A percentile compares a stretch with the other conserved stretches of the same genome.
Evolutionary conservation across 805 yeast genomes (phyloP).

Genomic region (Sugiyamaella mastotermitis): DNA sequence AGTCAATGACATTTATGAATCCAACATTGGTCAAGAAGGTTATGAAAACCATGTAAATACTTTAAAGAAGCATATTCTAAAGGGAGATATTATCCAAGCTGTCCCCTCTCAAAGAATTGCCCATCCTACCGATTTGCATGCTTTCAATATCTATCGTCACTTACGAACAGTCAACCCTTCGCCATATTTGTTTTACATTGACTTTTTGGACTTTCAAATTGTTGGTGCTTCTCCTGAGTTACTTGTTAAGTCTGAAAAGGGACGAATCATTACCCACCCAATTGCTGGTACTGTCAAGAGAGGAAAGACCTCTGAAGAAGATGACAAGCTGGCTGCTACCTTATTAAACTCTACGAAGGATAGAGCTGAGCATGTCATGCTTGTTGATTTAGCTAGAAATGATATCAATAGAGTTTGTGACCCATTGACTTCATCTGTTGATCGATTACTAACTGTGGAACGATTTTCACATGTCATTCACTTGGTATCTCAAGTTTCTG

Average conservation of each 20-base stretch:
- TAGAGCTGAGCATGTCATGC: slow-evolving; percentile 97
- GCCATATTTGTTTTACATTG: slow-evolving; percentile 92
- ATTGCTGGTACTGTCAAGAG: slow-evolving; percentile 95
- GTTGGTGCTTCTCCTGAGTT: slow-evolving; percentile 98
- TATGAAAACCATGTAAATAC: slow-evolving; percentile 75
- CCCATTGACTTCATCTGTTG: slow-evolving; percentile 79
- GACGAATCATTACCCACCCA: slow-evolving; percentile 87
- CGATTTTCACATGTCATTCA: slow-evolving; percentile 97
- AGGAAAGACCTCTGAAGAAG: slow-evolving; percentile 89
- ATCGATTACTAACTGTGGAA: slow-evolving; percentile 81
- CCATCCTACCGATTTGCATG: slow-evolving; percentile 91
- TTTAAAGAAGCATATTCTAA: slow-evolving; percentile 73
- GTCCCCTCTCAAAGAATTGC: slow-evolving; percentile 97
- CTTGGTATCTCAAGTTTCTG: slow-evolving; percentile 90
- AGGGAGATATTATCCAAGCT: slow-evolving; percentile 95
- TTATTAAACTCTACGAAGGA: slow-evolving; percentile 78
- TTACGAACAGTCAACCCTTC: slow-evolving; percentile 95
- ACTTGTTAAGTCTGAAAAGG: slow-evolving; percentile 75
- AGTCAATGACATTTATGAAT: slow-evolving; percentile 61
- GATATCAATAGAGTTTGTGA: slow-evolving; percentile 94
- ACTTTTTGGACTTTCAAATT: slow-evolving; percentile 83
- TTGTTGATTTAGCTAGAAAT: slow-evolving; percentile 95
- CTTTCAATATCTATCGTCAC: slow-evolving; percentile 93
- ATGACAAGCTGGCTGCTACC: slow-evolving; percentile 70
- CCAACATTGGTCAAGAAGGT: slow-evolving; percentile 92